Conservation (phyloP, 2,329 filamentous ascomycete species). For the Zasmidium citrigriseum region DNA sequence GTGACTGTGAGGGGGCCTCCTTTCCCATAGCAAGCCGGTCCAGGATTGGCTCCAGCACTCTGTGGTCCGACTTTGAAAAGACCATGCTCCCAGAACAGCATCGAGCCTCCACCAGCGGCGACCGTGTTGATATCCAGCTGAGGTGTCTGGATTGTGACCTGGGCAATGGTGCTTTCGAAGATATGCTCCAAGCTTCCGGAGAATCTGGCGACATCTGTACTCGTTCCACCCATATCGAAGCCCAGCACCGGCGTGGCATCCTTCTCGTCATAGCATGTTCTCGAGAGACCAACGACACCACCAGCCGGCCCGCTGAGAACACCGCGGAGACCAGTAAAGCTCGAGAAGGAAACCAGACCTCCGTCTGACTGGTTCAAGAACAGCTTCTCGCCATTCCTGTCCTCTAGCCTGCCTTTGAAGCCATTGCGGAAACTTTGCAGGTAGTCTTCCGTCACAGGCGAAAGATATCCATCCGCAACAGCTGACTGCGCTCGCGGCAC, state of each 20-base stretch:
- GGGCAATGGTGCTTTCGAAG: constrained; percentile 38
- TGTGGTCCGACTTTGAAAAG: constrained; percentile 24
- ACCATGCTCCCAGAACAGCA: constrained; percentile 33
- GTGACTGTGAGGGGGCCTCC: constrained; percentile 39
- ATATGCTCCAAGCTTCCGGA: constrained; percentile 36
- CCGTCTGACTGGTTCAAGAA: constrained; percentile 57
- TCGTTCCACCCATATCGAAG: constrained; percentile 31
- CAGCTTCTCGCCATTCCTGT: constrained; percentile 59
- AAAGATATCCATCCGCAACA: constrained; percentile 75
- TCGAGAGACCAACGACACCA: constrained; percentile 37
- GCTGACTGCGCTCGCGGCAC: constrained; percentile 73
- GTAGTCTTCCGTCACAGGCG: constrained; percentile 73
- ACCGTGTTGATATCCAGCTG: constrained; percentile 39
- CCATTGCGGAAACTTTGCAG: constrained; percentile 43
- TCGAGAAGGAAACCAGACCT: constrained; percentile 47
- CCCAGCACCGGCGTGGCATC: constrained; percentile 33
- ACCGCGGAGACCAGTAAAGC: constrained; percentile 39
- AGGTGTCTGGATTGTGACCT: constrained; percentile 34
- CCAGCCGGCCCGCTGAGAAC: constrained; percentile 38
- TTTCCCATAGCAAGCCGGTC: constrained; percentile 38
- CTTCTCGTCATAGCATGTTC: constrained; percentile 34
- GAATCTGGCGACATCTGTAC: constrained; percentile 37
- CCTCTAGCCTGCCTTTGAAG: constrained; percentile 28
- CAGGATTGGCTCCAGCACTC: constrained; percentile 31
- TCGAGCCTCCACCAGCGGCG: constrained; percentile 52